Evolutionary conservation across 148 eudicot genomes (phyloP), one percentile per base, ranked within the genome.

Genomic region (Fagopyrum tataricum): DNA sequence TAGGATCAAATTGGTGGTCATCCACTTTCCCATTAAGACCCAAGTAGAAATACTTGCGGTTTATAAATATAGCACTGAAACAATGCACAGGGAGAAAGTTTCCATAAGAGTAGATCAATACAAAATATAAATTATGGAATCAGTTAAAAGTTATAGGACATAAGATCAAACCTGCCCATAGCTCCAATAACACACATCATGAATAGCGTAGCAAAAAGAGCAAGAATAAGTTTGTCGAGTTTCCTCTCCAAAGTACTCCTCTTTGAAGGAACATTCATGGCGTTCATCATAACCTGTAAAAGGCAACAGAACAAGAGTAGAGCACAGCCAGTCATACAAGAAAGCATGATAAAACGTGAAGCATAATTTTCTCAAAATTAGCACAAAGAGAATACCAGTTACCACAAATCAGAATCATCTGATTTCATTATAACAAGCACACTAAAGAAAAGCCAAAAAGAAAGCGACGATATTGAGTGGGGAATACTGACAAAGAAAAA

Each of bases 211-310:
- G 81, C 79, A 83, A 94, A 94, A 41, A 94, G 88, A 72, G 91
- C 72, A 47, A 91, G 87, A 74, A 94, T 94, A 76, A 94, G 86
- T 84, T 87, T 91, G 87, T 94, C 98, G 71, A 94, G 97, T 83
- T 94, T 94, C 90, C 83, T 88, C 76, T 94, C 98, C 80, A 94
- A 81, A 40, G 98, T 94, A 83, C 98, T 94, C 83, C 98, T 79
- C 81, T 94, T 94, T 40, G 98, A 94, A 51, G 98, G 98, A 77
- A 94, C 94, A 84, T 91, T 94, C 98, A 94, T 94, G 74, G 98
- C 77, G 82, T 94, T 94, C 98, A 94, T 94, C 98, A 94, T 94
- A 77, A 94, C 98, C 98, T 94, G 88, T 75, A 78, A 55, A 53
- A 55, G 26, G 24, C 18, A 20, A 18, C 59, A 55, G 59, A 55